Evolutionary conservation across 345 rosid species (phyloP), one percentile per base, ranked within the genome.

Genomic region (Ricinus communis): DNA sequence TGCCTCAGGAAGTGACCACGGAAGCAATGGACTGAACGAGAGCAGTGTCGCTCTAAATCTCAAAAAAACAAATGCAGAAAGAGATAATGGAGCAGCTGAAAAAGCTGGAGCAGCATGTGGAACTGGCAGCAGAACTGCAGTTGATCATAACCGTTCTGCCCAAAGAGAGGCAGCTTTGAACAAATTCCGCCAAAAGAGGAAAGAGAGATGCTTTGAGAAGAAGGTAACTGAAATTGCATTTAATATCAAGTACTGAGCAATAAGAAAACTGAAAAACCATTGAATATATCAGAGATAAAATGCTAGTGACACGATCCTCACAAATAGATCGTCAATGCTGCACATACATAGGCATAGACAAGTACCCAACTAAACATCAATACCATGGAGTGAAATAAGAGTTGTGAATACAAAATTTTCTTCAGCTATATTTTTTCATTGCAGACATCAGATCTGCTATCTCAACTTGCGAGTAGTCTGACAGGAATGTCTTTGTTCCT

Each of bases 171-270:
- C 87, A 62, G 90, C 88, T 36, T 62, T 86, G 66, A 70, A 73
- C 70, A 86, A 88, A 72, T 88, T 86, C 74, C 87, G 88, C 49
- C 85, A 76, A 79, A 86, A 87, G 79, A 82, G 90, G 70, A 88
- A 86, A 70, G 80, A 88, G 61, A 69, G 90, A 71, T 88, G 90
- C 82, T 86, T 82, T 41, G 83, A 81, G 72, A 86, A 84, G 76
- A 86, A 84, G 87, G 90, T 82, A 78, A 76, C 27, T 33, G 21
- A 21, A 66, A 28, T 68, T 49, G 65, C 74, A 43, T 58, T 69
- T 63, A 22, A 19, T 6, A 18, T 22, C 13, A 51, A 51, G 55
- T 31, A 46, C 43, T 10, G 47, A 65, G 33, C 54, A 12, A 65
- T 24, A 64, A 38, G 19, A 33, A 9, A 5, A 74, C 12, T 16